Evolutionary conservation across 2,329 filamentous ascomycete genomes (phyloP).

Genomic region (Orbilia quercus): DNA sequence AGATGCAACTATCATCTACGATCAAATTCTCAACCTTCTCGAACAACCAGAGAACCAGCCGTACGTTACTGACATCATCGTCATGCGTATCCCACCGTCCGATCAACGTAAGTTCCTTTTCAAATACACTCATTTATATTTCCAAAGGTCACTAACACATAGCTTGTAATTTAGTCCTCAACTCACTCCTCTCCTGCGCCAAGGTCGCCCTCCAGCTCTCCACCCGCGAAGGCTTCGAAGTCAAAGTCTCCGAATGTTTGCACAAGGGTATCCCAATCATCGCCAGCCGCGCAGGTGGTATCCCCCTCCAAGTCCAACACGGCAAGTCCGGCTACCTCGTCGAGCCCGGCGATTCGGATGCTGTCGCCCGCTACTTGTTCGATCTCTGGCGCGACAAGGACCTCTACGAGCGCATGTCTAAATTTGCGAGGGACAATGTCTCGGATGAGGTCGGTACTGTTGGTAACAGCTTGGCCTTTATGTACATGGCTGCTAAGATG

Average conservation of each 20-base stretch:
- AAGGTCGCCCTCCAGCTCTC: conserved; percentile 81
- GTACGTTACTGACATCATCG: conserved; percentile 74
- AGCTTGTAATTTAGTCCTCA: conserved; percentile 68
- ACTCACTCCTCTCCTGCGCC: conserved; percentile 77
- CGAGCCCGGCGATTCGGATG: conserved; percentile 74
- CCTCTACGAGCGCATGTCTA: conserved; percentile 74
- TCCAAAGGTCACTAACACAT: not conserved
- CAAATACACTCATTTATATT: not conserved
- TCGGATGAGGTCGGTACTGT: conserved; percentile 85
- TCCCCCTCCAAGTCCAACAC: conserved; percentile 80
- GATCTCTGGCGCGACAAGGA: conserved; percentile 74
- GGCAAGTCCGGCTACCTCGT: conserved; percentile 79
- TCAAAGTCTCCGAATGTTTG: conserved; percentile 85
- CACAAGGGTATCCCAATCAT: conserved; percentile 84
- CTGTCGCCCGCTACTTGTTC: conserved; percentile 75
- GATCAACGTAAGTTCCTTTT: conserved; percentile 69
- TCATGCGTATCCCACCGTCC: conserved; percentile 80
- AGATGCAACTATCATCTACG: conserved; percentile 77
- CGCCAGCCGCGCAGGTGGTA: conserved; percentile 79
- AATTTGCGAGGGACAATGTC: conserved; percentile 73
- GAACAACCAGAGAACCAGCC: conserved; percentile 71
- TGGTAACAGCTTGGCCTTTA: conserved; percentile 79
- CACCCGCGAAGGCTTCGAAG: conserved; percentile 84
- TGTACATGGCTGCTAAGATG: conserved; percentile 78
- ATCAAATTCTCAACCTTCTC: conserved; percentile 76